A percentile compares a stretch with the other conserved stretches of the same genome.
These are phyloP conservation scores for Hypoxylon cercidicola DNA, from an alignment of 495 filamentous ascomycete species.

Conservation along the genomic window DNA sequence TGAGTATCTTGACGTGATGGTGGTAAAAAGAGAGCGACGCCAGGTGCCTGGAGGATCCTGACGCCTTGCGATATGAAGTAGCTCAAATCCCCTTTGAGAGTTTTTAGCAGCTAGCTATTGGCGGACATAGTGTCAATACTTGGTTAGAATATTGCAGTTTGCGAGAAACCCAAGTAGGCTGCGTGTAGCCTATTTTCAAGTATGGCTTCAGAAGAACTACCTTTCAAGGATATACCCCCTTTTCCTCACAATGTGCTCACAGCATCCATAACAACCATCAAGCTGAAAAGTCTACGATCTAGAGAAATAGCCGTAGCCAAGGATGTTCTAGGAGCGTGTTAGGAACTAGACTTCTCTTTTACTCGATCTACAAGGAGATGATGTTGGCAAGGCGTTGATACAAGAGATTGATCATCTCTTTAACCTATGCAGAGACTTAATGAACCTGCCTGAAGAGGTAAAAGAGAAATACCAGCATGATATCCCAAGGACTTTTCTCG, in stretches of 20 bases:
- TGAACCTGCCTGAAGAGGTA: not conserved
- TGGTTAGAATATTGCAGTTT: not conserved
- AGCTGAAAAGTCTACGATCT: not conserved
- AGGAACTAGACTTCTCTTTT: constrained; percentile 68
- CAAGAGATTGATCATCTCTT: not conserved
- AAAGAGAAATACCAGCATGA: constrained; percentile 1
- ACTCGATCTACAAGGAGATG: constrained; percentile 57
- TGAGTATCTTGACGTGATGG: not conserved
- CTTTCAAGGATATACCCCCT: constrained; percentile 5
- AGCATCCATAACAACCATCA: constrained; percentile 2
- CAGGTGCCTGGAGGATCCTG: not conserved
- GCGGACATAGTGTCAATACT: not conserved
- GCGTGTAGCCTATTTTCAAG: no score
- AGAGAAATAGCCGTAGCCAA: no score
- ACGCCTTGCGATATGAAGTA: not conserved
- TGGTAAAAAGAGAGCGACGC: no score
- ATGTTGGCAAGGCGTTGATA: constrained; percentile 3
- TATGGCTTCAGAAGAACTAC: constrained; percentile 10
- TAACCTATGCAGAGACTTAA: not conserved
- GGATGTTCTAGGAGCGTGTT: constrained; percentile 3
- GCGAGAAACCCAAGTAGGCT: no score
- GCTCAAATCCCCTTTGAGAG: no score
- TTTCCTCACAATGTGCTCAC: constrained; percentile 7
- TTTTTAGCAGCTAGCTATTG: no score
- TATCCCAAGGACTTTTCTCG: not conserved